Evolutionary conservation across 176 grass and related monocot species (phyloP).

Genomic region (Oryza brachyantha): DNA sequence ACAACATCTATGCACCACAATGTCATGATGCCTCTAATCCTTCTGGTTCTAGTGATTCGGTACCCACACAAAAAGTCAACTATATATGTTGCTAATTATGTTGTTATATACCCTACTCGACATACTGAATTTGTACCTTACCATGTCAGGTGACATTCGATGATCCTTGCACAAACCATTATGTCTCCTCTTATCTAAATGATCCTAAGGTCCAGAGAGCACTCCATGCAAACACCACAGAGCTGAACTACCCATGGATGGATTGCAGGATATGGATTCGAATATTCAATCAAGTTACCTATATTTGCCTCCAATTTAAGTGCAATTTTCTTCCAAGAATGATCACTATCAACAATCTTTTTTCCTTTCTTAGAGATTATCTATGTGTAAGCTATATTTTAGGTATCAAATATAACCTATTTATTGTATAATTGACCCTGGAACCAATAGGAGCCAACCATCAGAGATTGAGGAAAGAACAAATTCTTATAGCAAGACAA

Average conservation of each 20-base stretch:
- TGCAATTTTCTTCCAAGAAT: background rate
- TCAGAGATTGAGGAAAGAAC: background rate
- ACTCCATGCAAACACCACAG: constrained; percentile 46
- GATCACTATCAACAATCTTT: background rate
- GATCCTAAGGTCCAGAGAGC: constrained; percentile 53
- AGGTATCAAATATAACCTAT: constrained; percentile 16
- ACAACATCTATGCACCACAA: constrained; percentile 48
- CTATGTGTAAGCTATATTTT: constrained; percentile 17
- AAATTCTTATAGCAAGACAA: background rate
- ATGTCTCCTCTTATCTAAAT: constrained; percentile 58
- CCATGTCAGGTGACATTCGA: constrained; percentile 26
- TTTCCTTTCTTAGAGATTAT: constrained; percentile 20
- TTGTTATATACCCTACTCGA: constrained; percentile 14
- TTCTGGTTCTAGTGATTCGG: constrained; percentile 35
- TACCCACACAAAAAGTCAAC: constrained; percentile 28
- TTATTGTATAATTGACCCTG: background rate
- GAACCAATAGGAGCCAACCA: background rate
- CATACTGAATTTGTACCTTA: constrained; percentile 22
- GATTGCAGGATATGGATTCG: constrained; percentile 41
- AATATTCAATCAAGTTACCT: constrained; percentile 16
- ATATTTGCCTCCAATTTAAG: constrained; percentile 28
- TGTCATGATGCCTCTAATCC: constrained; percentile 34
- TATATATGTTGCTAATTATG: background rate
- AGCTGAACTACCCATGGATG: constrained; percentile 51
- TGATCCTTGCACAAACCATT: constrained; percentile 57